Evolutionary conservation across 73 alveolate species (phyloP).

Genomic region (Urostyla sp.): DNA sequence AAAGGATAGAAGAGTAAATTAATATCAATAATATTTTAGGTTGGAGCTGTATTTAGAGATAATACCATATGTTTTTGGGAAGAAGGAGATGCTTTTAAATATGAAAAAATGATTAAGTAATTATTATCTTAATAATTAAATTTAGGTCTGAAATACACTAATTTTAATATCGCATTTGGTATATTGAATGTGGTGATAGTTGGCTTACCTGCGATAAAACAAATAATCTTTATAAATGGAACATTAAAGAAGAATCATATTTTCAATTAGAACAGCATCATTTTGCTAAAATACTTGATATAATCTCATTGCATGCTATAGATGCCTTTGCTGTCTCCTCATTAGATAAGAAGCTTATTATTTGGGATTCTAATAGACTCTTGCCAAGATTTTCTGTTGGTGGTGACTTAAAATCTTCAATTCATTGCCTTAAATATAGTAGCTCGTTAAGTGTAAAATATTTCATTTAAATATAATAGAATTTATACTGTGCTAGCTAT

Average conservation of each 20-base stretch:
- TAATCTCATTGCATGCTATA: not conserved
- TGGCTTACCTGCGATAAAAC: constrained; percentile 42
- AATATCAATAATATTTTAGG: not conserved
- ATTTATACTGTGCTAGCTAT: constrained; percentile 17
- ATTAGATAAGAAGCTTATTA: constrained; percentile 16
- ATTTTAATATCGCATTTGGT: constrained; percentile 22
- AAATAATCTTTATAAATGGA: constrained; percentile 25
- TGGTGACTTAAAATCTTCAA: constrained; percentile 5
- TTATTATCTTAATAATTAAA: no score
- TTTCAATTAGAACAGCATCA: not conserved
- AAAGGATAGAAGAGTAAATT: constrained; percentile 20
- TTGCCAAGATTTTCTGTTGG: not conserved
- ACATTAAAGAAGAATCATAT: not conserved
- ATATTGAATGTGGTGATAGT: constrained; percentile 9
- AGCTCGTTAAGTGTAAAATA: constrained; percentile 6
- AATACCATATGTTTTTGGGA: constrained; percentile 26
- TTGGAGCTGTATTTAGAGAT: constrained; percentile 34
- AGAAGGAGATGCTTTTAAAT: constrained; percentile 1
- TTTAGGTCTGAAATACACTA: constrained; percentile 6
- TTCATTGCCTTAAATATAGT: not conserved
- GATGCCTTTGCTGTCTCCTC: constrained; percentile 31
- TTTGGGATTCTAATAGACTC: not conserved
- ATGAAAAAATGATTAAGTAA: constrained; percentile 16
- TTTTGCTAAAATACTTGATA: constrained; percentile 1
- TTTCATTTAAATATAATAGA: not conserved